phyloP scores from a whole-genome alignment of 1,284 basidiomycete genomes.

The Tremellales sp. region DNA sequence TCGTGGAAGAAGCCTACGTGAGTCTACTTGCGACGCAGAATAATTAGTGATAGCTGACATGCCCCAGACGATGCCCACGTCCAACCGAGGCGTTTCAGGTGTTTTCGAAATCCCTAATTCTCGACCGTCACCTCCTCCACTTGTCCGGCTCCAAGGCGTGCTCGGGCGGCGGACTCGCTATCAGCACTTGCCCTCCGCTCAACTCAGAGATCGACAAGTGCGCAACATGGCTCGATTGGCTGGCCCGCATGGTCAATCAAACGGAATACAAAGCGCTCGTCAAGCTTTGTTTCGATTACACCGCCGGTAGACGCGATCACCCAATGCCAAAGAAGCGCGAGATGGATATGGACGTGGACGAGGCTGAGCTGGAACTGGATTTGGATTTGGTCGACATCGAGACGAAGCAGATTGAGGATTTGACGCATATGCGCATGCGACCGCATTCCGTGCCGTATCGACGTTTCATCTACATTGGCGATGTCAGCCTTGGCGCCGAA shows the following conservation, averaged over 20 bases:
- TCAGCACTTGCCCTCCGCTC: slow-evolving; percentile 25
- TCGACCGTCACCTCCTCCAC: slow-evolving; percentile 21
- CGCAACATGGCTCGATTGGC: slow-evolving; percentile 26
- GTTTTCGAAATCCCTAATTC: slow-evolving; percentile 18
- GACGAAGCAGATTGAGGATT: slow-evolving; percentile 20
- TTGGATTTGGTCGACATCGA: slow-evolving; percentile 18
- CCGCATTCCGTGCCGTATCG: slow-evolving; percentile 31
- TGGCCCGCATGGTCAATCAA: slow-evolving; percentile 8
- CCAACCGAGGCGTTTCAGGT: slow-evolving; percentile 18
- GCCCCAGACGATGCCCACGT: slow-evolving; percentile 23
- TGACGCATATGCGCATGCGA: slow-evolving; percentile 22
- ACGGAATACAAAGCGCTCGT: slow-evolving; percentile 18
- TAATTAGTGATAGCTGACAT: not conserved
- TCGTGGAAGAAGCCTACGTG: slow-evolving; percentile 15
- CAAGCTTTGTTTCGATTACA: slow-evolving; percentile 10
- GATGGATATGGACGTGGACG: not conserved
- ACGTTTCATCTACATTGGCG: slow-evolving; percentile 32
- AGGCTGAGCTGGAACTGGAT: slow-evolving; percentile 1
- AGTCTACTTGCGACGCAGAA: slow-evolving; percentile 1
- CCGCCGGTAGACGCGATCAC: slow-evolving; percentile 5
- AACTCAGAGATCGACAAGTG: slow-evolving; percentile 13
- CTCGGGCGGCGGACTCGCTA: slow-evolving; percentile 23
- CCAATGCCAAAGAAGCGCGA: not conserved
- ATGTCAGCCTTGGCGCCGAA: slow-evolving; percentile 8
- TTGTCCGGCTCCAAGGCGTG: slow-evolving; percentile 14